Base-by-base conservation (phyloP, 164 flowering plant genomes). In the Malania oleifera region DNA sequence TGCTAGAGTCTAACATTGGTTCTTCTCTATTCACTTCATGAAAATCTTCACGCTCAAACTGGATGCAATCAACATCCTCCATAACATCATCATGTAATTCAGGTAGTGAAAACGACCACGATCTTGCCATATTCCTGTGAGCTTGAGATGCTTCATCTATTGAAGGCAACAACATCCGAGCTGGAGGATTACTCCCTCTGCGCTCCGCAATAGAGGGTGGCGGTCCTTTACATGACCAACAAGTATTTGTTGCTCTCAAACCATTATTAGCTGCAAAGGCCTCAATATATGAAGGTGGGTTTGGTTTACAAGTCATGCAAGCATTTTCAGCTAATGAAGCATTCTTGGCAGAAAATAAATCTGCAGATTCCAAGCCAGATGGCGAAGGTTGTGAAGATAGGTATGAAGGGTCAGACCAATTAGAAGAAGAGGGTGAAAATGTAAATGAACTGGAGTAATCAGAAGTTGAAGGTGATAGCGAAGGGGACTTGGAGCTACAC, bases 401-500 rank as follows among this genome's bases (percentile, higher is more conserved):
- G 70, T 73, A 77, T 12, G 91, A 75, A 27, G 64, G 67, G 75
- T 87, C 85, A 35, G 95, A 84, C 87, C 81, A 78, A 37, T 77
- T 81, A 44, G 87, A 81, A 0, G 91, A 84, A 28, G 89, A 81
- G 12, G 93, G 93, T 41, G 95, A 87, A 59, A 80, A 78, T 56
- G 82, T 73, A 61, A 84, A 82, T 24, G 82, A 79, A 71, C 83
- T 76, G 20, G 91, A 74, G 55, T 71, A 54, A 29, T 82, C 86
- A 19, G 95, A 86, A 19, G 71, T 73, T 37, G 89, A 80, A 48
- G 90, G 86, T 25, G 89, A 84, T 0, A 67, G 73, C 25, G 83
- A 75, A 38, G 87, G 86, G 29, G 90, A 89, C 40, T 77, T 80
- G 25, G 84, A 75, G 51, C 67, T 67, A 46, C 68, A 67, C 47